Conservation (phyloP, 345 rosid genomes). For the Noccaea bulbosa region DNA sequence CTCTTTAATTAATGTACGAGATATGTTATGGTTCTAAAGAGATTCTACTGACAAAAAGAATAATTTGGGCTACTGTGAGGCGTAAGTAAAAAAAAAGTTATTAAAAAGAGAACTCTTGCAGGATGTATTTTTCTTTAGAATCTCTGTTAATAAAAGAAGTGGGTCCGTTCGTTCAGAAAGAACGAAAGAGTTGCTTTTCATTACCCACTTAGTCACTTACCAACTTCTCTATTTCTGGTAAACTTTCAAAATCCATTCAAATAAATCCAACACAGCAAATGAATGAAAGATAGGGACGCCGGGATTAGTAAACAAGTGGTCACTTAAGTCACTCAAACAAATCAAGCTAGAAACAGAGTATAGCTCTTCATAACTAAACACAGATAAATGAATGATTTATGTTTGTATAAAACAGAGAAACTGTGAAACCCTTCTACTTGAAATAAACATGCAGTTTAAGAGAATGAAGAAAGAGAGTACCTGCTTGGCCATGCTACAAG, state of each 20-base stretch:
- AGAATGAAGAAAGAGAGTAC: slow-evolving; percentile 31
- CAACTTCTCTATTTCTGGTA: slow-evolving; percentile 23
- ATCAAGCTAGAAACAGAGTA: slow-evolving; percentile 22
- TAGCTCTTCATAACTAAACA: slow-evolving; percentile 1
- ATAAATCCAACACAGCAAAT: slow-evolving; percentile 27
- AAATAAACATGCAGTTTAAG: slow-evolving; percentile 6
- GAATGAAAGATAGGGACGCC: slow-evolving; percentile 12
- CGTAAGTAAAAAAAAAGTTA: slow-evolving; percentile 22
- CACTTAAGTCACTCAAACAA: slow-evolving; percentile 9
- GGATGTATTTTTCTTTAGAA: slow-evolving; percentile 29
- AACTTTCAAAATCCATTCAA: neutral
- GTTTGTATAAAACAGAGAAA: neutral
- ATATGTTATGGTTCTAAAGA: slow-evolving; percentile 13
- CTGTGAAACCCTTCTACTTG: neutral
- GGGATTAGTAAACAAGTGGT: slow-evolving; percentile 14
- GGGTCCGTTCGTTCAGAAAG: slow-evolving; percentile 32
- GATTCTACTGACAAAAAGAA: slow-evolving; percentile 39
- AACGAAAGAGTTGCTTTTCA: slow-evolving; percentile 18
- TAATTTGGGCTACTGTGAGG: slow-evolving; percentile 28
- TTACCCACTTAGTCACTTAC: neutral
- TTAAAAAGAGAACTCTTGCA: slow-evolving; percentile 34
- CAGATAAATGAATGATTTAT: slow-evolving; percentile 8
- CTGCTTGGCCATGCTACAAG: slow-evolving; percentile 80
- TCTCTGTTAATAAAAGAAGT: slow-evolving; percentile 33
- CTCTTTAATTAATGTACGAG: neutral